Percentiles rank a stretch among this genome's conserved stretches.
phyloP scores from a whole-genome alignment of 768 basidiomycete genomes.

The Leccinum uliginosum region DNA sequence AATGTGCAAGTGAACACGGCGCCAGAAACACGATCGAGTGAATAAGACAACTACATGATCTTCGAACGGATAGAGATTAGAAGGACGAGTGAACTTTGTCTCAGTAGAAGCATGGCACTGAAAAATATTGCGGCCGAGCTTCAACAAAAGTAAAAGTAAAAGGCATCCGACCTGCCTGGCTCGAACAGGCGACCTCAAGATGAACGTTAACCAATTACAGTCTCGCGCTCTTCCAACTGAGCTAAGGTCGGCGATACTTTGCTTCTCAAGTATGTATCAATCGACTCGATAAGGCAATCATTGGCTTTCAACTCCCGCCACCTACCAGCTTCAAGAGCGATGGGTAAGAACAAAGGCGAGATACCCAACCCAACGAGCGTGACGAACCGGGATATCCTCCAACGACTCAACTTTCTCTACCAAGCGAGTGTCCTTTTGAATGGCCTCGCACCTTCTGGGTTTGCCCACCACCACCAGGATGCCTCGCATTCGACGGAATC shows the following conservation, averaged over 20 bases:
- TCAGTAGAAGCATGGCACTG: neutral
- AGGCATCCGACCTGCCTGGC: constrained; percentile 35
- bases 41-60: no score
- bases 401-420: constrained; percentile 82
- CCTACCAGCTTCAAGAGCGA: constrained; percentile 22
- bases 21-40: no score
- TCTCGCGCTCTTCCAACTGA: constrained; percentile 52
- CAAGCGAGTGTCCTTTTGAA: constrained; percentile 70
- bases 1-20: no score
- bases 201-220: constrained; percentile 34
- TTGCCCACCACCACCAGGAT: neutral
- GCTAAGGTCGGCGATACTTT: constrained; percentile 20
- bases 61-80: no score
- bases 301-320: neutral
- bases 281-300: neutral
- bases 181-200: constrained; percentile 46
- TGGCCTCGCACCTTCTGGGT: constrained; percentile 26
- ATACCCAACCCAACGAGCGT: constrained; percentile 54
- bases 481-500: neutral
- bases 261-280: neutral
- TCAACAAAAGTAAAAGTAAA: neutral
- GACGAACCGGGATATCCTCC: constrained; percentile 70
- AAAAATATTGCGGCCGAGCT: neutral
- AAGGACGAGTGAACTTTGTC: no score
- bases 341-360: constrained; percentile 64